phyloP scores from a whole-genome alignment of 139 green algal species.

The Tetraselmis chui region DNA sequence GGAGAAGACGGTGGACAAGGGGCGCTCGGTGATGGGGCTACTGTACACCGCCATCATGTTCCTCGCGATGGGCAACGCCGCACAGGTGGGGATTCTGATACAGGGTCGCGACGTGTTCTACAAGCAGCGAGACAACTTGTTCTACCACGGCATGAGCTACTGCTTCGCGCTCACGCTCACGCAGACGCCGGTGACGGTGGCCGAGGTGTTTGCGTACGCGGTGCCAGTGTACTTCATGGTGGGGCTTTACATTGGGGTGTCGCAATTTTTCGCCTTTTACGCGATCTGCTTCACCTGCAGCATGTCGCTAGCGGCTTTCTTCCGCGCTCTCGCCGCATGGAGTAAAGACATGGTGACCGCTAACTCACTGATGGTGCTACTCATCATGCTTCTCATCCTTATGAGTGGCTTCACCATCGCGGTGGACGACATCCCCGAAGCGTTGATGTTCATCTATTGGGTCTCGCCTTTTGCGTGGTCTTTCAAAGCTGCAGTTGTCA shows the following conservation, averaged over 20 bases:
- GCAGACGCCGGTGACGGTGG: conserved; percentile 14
- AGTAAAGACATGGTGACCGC: neutral
- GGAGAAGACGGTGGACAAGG: no score
- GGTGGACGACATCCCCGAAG: conserved; percentile 19
- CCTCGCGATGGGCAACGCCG: no score
- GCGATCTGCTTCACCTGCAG: conserved; percentile 4
- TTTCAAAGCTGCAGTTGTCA: conserved; percentile 46
- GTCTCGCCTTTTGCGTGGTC: conserved; percentile 52
- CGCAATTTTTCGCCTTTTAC: no score
- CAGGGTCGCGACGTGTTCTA: conserved; percentile 58
- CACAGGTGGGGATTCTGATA: no score
- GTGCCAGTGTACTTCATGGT: neutral
- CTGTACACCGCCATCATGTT: no score
- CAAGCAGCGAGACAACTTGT: conserved; percentile 67
- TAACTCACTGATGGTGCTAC: conserved; percentile 32
- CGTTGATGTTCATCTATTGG: conserved; percentile 48
- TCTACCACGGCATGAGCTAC: conserved; percentile 54
- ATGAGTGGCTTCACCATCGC: no score
- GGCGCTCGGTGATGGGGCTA: no score
- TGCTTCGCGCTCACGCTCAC: conserved; percentile 25
- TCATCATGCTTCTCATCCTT: no score
- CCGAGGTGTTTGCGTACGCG: no score
- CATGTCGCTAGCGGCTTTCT: conserved; percentile 6
- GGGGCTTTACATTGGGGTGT: neutral
- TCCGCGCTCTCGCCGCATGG: no score